Percentiles rank a stretch among this genome's conserved stretches.
Conservation (phyloP, 345 rosid genomes). For the Mercurialis annua region DNA sequence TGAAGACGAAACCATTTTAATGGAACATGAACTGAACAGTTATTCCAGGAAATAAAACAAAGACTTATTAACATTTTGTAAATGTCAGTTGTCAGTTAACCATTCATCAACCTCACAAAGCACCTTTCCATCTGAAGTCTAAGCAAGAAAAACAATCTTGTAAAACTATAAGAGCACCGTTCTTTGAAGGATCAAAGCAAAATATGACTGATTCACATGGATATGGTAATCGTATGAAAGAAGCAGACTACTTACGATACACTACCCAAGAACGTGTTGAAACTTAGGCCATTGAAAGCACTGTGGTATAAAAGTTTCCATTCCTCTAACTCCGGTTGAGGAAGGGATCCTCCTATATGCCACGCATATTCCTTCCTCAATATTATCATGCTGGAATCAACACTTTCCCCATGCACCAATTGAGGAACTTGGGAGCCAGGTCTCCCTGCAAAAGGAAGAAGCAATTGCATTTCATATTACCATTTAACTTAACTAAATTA, state of each 20-base stretch:
- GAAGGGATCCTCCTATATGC: slow-evolving; percentile 90
- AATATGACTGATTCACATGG: not conserved
- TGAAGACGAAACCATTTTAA: not conserved
- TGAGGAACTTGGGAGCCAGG: slow-evolving; percentile 67
- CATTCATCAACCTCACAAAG: not conserved
- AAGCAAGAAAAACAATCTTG: not conserved
- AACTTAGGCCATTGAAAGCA: slow-evolving; percentile 69
- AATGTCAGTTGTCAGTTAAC: not conserved
- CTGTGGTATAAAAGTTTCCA: slow-evolving; percentile 92
- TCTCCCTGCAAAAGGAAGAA: slow-evolving; percentile 39
- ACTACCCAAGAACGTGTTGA: slow-evolving; percentile 78
- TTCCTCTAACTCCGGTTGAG: slow-evolving; percentile 66
- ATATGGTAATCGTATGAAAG: slow-evolving; percentile 1
- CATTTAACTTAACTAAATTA: not conserved
- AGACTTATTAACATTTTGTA: not conserved
- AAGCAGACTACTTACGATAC: slow-evolving; percentile 49
- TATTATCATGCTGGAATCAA: slow-evolving; percentile 43
- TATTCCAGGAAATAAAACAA: not conserved
- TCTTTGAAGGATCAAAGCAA: not conserved
- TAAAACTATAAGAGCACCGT: not conserved
- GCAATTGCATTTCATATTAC: too few species aligned
- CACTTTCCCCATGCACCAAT: slow-evolving; percentile 41
- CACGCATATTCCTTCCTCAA: slow-evolving; percentile 79
- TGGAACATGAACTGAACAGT: not conserved
- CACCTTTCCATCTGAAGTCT: slow-evolving; percentile 4